Evolutionary conservation across 2,329 filamentous ascomycete genomes (phyloP).

Genomic region (Aspergillus fructus): DNA sequence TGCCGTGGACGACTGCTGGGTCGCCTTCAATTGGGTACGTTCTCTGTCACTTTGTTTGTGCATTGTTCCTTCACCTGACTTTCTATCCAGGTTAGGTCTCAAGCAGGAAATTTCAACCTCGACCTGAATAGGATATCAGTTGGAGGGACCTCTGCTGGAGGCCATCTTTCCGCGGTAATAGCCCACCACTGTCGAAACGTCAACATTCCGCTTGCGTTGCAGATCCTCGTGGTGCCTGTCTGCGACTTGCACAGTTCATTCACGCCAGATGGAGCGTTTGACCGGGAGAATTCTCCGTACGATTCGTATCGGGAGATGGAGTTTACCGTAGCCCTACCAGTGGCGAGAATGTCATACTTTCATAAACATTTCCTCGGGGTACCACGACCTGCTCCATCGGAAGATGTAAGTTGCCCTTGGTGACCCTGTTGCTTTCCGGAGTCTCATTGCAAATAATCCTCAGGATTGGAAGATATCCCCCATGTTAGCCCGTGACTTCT

Average conservation of each 20-base stretch:
- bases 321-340: constrained; percentile 34
- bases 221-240: constrained; percentile 38
- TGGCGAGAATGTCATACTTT: constrained; percentile 41
- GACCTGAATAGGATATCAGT: constrained; percentile 36
- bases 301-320: constrained; percentile 42
- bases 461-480: constrained; percentile 46
- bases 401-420: constrained; percentile 29
- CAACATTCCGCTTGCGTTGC: constrained; percentile 35
- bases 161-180: constrained; percentile 40
- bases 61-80: constrained; percentile 5
- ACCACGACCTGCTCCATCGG: constrained; percentile 34
- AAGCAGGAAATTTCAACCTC: constrained; percentile 35
- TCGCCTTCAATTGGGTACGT: constrained; percentile 41
- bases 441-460: constrained; percentile 10
- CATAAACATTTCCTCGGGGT: constrained; percentile 39
- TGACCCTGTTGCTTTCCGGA: background rate
- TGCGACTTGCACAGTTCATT: constrained; percentile 39
- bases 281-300: constrained; percentile 37
- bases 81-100: constrained; percentile 27
- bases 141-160: constrained; percentile 42
- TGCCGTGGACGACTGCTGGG: constrained; percentile 41
- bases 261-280: constrained; percentile 35
- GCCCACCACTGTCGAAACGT: constrained; percentile 40
- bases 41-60: too few relatives aligned
- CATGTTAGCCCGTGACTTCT: constrained; percentile 37